Conservation (phyloP, 768 basidiomycete genomes). For the Glaciozyma martinii region DNA sequence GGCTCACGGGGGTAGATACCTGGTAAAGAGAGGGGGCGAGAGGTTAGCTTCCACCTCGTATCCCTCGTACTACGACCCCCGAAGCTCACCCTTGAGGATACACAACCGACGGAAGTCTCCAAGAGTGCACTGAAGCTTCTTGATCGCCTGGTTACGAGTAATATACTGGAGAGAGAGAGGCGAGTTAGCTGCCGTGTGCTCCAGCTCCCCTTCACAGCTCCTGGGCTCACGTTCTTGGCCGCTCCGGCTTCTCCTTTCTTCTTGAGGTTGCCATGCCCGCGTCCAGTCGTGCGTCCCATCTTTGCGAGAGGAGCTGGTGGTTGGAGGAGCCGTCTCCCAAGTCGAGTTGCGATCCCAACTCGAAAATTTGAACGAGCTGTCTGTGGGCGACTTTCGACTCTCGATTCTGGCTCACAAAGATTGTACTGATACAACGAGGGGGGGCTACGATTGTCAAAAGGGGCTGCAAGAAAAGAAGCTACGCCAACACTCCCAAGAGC, state of each 20-base stretch:
- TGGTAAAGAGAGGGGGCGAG: slow-evolving; percentile 37
- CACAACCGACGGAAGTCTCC: slow-evolving; percentile 94
- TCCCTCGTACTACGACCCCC: background rate
- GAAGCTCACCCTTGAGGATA: slow-evolving; percentile 77
- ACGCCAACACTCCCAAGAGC: no score
- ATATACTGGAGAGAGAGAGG: slow-evolving; percentile 42
- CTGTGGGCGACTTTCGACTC: no score
- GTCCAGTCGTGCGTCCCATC: background rate
- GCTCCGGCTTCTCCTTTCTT: slow-evolving; percentile 81
- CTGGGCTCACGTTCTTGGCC: slow-evolving; percentile 54
- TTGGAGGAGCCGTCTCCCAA: no score
- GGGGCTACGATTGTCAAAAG: no score
- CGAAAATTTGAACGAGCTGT: no score
- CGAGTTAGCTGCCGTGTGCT: background rate
- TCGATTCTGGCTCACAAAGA: no score
- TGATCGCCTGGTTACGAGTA: slow-evolving; percentile 81
- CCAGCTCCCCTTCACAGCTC: background rate
- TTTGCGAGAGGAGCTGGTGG: background rate
- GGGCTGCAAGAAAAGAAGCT: no score
- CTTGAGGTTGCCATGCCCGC: slow-evolving; percentile 17
- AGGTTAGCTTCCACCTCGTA: background rate
- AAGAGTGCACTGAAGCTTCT: slow-evolving; percentile 91
- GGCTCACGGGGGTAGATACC: slow-evolving; percentile 98
- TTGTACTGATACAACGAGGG: no score
- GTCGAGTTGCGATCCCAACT: no score